Evolutionary conservation across 116 monocot species (phyloP).

Genomic region (Iris pallida): DNA sequence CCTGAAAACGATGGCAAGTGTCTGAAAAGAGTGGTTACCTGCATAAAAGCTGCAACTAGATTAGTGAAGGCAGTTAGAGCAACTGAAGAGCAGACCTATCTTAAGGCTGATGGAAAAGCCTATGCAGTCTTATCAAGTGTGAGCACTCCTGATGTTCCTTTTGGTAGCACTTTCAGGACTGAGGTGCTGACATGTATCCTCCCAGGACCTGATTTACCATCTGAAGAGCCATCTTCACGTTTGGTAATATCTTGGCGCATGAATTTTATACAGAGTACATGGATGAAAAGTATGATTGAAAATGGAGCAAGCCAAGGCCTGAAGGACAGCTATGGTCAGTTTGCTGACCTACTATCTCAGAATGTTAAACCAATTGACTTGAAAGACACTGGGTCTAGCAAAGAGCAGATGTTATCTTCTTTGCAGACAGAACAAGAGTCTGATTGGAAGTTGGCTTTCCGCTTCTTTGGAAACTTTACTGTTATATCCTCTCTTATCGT

Average conservation of each 20-base stretch:
- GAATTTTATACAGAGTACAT: conserved; percentile 88
- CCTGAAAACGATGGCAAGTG: conserved; percentile 49
- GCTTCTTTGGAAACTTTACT: conserved; percentile 79
- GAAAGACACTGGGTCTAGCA: conserved; percentile 47
- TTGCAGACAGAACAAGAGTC: conserved; percentile 65
- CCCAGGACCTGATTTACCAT: conserved; percentile 61
- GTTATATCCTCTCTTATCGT: conserved; percentile 47
- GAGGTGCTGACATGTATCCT: conserved; percentile 73
- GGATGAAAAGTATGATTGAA: conserved; percentile 98
- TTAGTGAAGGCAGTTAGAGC: conserved; percentile 87
- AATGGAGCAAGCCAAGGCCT: conserved; percentile 87
- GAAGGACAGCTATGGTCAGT: conserved; percentile 62
- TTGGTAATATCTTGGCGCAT: conserved; percentile 75
- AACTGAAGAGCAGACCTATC: conserved; percentile 76
- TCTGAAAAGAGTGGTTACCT: conserved; percentile 75
- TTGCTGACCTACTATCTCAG: conserved; percentile 54
- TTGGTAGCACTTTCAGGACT: conserved; percentile 62
- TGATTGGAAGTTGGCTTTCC: conserved; percentile 59
- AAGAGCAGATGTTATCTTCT: conserved; percentile 78
- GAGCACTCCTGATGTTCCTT: conserved; percentile 95
- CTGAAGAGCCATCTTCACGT: conserved; percentile 55
- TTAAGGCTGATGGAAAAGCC: conserved; percentile 83
- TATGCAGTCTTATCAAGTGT: conserved; percentile 70
- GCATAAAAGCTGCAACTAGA: conserved; percentile 76
- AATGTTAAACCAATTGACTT: conserved; percentile 57